phyloP scores from a whole-genome alignment of 2,329 filamentous ascomycete species.

The Zalaria obscura region DNA sequence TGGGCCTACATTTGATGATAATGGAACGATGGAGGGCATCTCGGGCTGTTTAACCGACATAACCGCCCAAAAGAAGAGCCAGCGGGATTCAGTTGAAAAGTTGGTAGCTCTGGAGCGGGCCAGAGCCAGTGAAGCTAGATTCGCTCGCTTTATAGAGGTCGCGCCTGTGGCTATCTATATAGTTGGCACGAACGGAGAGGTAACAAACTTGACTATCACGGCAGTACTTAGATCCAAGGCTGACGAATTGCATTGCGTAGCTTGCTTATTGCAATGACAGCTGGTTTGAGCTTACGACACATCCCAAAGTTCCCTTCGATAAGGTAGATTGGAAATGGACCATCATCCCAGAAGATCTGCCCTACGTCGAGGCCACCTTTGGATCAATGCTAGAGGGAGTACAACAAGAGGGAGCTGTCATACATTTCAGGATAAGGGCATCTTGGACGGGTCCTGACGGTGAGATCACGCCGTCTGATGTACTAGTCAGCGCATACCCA shows the following conservation, averaged over 20 bases:
- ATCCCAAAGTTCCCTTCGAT: slow-evolving; percentile 14
- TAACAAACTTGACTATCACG: slow-evolving; percentile 23
- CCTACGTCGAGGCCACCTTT: no score
- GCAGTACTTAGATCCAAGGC: no score
- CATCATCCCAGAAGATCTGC: no score
- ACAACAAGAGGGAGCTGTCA: slow-evolving; percentile 27
- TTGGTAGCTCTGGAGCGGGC: slow-evolving; percentile 21
- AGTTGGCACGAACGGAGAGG: slow-evolving; percentile 13
- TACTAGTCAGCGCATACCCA: slow-evolving; percentile 17
- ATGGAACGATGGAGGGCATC: slow-evolving; percentile 8
- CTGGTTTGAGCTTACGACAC: slow-evolving; percentile 33
- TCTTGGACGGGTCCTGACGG: slow-evolving; percentile 21
- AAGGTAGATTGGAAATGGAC: no score
- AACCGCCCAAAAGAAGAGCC: slow-evolving; percentile 10
- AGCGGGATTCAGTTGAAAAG: slow-evolving; percentile 24
- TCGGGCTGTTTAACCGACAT: slow-evolving; percentile 13
- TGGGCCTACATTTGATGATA: slow-evolving; percentile 8
- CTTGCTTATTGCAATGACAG: slow-evolving; percentile 9
- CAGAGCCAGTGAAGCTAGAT: slow-evolving; percentile 22
- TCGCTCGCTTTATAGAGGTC: slow-evolving; percentile 3
- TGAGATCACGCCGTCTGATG: not conserved
- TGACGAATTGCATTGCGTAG: no score
- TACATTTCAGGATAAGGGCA: no score
- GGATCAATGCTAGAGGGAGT: slow-evolving; percentile 10
- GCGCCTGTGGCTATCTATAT: slow-evolving; percentile 2